Evolutionary conservation across 768 basidiomycete species (phyloP), one percentile per base, ranked within the genome.

Genomic region (Russula vinacea): DNA sequence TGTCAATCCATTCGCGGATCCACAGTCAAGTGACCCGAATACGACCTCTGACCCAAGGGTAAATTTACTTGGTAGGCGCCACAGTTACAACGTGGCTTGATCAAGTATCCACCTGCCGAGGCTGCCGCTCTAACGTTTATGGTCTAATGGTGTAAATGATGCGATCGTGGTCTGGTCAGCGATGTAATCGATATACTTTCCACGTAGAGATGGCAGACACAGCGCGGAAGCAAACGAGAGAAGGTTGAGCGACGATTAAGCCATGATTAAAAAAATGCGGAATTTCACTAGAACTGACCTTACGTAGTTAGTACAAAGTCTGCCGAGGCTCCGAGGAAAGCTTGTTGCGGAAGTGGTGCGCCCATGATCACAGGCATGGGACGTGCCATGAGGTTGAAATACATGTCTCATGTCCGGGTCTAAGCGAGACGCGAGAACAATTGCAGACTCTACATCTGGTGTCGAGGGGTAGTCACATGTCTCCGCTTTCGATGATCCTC

Each of bases 381-480:
- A 39, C 50, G 22, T 32, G 56, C 56, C 44, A 58, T 47, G 56
- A 57, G 56, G 56, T 22, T 5, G 40, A 45, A 44, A 22, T 2
- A 47, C 17, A 26, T 17, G 10, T n/a, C 44, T 32, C 56, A 35
- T 24, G 19, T 58, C 56, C 58, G 26, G 37, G 59, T 42, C 50
- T 42, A 22, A 8, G 40, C 26, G 42, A 42, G 26, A 42, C 39
- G 42, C 59, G 50, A 60, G 40, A 52, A 60, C 59, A 60, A 52
- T 42, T 33, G 26, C 40, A 17, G 13, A 33, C n/a, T 16, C 57
- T 39, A 24, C 50, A 52, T 33, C 40, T 24, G 42, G 22, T 10
- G 17, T 14, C n/a, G 32, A 45, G 32, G 16, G 22, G 24, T 19
- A 19, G 58, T 55, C 63, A 60, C 58, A 64, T 64, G 58, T 19